Evolutionary conservation across 1,284 basidiomycete genomes (phyloP), one percentile per base, ranked within the genome.

Genomic region (Psilocybe mexicana): DNA sequence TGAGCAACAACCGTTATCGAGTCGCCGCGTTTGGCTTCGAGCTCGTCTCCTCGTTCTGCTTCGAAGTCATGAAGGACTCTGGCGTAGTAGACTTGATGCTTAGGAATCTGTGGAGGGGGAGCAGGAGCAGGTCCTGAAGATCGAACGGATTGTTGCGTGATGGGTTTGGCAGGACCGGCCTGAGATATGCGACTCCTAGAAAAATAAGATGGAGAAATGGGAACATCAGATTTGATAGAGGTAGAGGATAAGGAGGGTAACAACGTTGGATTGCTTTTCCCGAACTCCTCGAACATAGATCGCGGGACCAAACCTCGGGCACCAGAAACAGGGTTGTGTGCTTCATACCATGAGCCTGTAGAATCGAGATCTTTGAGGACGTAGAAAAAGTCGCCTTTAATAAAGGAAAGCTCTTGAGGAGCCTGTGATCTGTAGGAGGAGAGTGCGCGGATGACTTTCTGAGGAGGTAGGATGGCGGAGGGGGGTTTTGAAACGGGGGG

Each of bases 341-440:
- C 94, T 71, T 94, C 90, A 68, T 92, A 96, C 85, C 87, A 94
- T 40, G 77, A 73, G 5, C 78, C 81, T 25, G 79, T 70, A 45
- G 76, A 71, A 50, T 85, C 78, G 14, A 82, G 77, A 66, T 96
- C 93, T 62, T 86, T 85, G 36, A 93, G 81, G 58, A 99, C 96
- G 75, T 98, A 93, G 79, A 98, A 98, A 76, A 98, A 98, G 77
- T 99, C 97, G 61, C 97, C 97, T 74, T 92, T 92, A 64, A 86
- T 81, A 72, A 98, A 99, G 44, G 92, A 87, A 55, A 99, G 85
- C 69, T 98, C 91, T 69, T 93, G 89, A 0, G 94, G 92, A 0
- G 88, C 85, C 56, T 83, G 80, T 1, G 93, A 86, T 44, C 82
- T 76, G 76, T 95, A 88, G 23, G 82, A 72, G 26, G 81, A 74